Percentiles rank a stretch among this genome's conserved stretches.
Conservation (phyloP, 441 rosid genomes). For the Jatropha podagrica region DNA sequence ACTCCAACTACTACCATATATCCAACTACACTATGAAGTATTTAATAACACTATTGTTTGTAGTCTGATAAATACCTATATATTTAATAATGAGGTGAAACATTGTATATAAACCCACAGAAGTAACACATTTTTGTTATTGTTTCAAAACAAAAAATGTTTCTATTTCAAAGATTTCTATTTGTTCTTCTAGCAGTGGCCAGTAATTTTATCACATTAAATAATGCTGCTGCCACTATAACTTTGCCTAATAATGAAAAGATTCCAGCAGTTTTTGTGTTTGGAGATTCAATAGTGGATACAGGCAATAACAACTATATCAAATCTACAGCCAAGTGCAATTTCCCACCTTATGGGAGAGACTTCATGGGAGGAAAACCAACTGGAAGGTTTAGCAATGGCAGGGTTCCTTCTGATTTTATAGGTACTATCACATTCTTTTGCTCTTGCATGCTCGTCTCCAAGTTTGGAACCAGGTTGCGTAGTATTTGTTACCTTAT, state of each 20-base stretch:
- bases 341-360: constrained; percentile 65
- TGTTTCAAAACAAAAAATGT: too few species aligned
- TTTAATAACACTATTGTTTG: too few species aligned
- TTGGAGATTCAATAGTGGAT: constrained; percentile 74
- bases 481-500: too few species aligned
- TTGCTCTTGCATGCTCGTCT: too few species aligned
- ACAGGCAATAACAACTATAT: constrained; percentile 66
- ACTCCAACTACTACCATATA: background rate
- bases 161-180: background rate
- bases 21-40: background rate
- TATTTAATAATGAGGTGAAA: too few species aligned
- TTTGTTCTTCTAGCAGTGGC: background rate
- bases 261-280: constrained; percentile 54
- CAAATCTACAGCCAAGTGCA: constrained; percentile 42
- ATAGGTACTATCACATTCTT: constrained; percentile 31
- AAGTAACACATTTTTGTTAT: too few species aligned
- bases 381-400: constrained; percentile 75
- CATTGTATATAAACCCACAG: too few species aligned
- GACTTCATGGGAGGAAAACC: constrained; percentile 51
- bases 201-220: background rate
- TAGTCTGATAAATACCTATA: constrained; percentile 17
- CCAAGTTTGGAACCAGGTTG: too few species aligned
- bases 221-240: background rate
- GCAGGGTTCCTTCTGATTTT: constrained; percentile 58
- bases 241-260: constrained; percentile 7